phyloP scores from a whole-genome alignment of 164 flowering plant genomes.

The Umbellularia californica region DNA sequence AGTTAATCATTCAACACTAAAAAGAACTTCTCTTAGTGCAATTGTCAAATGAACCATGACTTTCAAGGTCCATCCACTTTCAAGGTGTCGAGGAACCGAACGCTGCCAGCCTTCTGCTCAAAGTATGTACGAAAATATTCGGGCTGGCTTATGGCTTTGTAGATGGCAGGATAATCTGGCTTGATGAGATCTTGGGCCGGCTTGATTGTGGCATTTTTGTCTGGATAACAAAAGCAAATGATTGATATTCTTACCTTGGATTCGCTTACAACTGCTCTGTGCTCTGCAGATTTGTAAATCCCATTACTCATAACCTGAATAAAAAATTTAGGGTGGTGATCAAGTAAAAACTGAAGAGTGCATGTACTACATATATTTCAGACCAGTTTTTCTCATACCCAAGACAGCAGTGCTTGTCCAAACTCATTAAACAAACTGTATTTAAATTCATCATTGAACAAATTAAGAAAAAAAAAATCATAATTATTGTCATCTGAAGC shows the following conservation, averaged over 20 bases:
- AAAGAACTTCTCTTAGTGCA: no score
- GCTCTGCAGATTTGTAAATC: constrained; percentile 8
- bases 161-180: constrained; percentile 6
- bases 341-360: not conserved
- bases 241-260: constrained; percentile 9
- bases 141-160: not conserved
- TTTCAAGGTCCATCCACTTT: not conserved
- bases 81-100: constrained; percentile 6
- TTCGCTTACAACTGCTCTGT: constrained; percentile 12
- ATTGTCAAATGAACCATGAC: no score
- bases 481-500: no score
- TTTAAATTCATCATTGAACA: no score
- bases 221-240: constrained; percentile 12
- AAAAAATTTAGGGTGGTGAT: not conserved
- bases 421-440: no score
- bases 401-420: no score
- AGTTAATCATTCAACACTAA: no score
- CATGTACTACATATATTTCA: not conserved
- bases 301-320: constrained; percentile 16
- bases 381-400: no score
- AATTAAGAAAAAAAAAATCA: no score
- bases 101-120: not conserved
- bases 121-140: not conserved
- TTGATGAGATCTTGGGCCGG: constrained; percentile 1
- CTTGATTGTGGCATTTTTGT: not conserved